Base-by-base conservation (phyloP, 257 asterid species). In the Misopates orontium region DNA sequence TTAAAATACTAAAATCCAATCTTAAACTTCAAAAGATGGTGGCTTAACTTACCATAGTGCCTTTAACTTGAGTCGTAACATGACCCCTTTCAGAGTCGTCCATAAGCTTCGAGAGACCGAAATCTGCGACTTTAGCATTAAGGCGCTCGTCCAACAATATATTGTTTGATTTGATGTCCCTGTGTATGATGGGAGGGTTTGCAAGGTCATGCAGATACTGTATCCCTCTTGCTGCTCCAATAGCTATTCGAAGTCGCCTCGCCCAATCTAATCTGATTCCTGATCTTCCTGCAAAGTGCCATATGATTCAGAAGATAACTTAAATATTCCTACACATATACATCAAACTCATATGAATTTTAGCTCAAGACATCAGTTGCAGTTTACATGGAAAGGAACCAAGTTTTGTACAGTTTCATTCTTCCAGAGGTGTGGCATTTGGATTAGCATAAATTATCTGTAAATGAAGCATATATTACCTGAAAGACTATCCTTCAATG, bases 61-160 rank as follows among this genome's bases (percentile, higher is more conserved):
- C 99, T 82, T 94, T 94, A 39, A 94, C 97, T 81, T 94, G 96
- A 73, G 99, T 94, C 58, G 97, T 87, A 22, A 94, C 79, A 66
- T 94, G 95, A 51, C 82, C 82, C 75, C 56, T 73, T 23, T 86
- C 97, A 13, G 77, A 51, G 53, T 87, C 95, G 39, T 80, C 71
- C 73, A 85, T 67, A 11, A 74, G 91, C 80, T 88, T 90, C 22
- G 97, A 93, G 76, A 94, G 85, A 64, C 99, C 99, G 21, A 94
- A 94, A 84, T 90, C 97, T 3, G 97, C 95, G 42, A 90, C 97
- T 86, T 90, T 88, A 5, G 99, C 99, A 11, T 50, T 88, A 61
- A 90, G 50, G 17, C 84, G 83, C 19, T 86, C 87, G 47, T 94
- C 99, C 48, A 94, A 71, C 79, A 94, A 74, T 56, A 94, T 75